These are phyloP conservation scores for Pestalotiopsis sp. DNA, from an alignment of 2,329 filamentous ascomycete species.

Conservation along the genomic window DNA sequence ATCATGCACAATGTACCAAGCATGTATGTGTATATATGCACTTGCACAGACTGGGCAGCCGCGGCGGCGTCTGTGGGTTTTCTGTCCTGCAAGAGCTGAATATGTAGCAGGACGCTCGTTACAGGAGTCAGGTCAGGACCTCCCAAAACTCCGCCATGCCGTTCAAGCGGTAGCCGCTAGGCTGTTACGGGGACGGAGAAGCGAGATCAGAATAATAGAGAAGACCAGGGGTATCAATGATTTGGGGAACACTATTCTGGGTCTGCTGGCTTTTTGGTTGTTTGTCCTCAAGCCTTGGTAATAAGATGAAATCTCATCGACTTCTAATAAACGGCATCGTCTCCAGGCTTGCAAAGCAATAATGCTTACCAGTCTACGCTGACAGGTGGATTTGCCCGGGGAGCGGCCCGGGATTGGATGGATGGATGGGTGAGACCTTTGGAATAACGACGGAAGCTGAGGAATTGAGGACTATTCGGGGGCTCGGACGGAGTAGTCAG, in stretches of 20 bases:
- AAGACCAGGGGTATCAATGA: neutral
- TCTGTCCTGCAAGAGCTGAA: conserved; percentile 21
- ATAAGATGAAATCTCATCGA: neutral
- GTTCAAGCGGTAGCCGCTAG: conserved; percentile 8
- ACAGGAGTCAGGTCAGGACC: conserved; percentile 1
- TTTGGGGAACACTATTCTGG: neutral
- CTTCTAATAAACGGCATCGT: neutral
- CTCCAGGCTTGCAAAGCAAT: neutral
- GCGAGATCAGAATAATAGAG: neutral
- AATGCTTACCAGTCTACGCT: neutral
- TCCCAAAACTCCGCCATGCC: neutral
- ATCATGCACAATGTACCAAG: conserved; percentile 17
- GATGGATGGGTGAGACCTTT: neutral
- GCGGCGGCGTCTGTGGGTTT: conserved; percentile 24
- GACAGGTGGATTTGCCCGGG: neutral
- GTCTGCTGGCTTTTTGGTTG: neutral
- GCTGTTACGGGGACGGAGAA: neutral
- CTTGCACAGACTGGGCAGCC: conserved; percentile 4
- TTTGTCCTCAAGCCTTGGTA: neutral
- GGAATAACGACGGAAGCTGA: neutral
- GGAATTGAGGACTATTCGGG: neutral
- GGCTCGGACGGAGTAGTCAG: neutral
- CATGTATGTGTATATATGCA: conserved; percentile 17
- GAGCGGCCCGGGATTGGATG: neutral
- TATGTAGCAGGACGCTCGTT: neutral